Evolutionary conservation across 2,329 filamentous ascomycete species (phyloP).

Genomic region (Tolypocladium nubicola): DNA sequence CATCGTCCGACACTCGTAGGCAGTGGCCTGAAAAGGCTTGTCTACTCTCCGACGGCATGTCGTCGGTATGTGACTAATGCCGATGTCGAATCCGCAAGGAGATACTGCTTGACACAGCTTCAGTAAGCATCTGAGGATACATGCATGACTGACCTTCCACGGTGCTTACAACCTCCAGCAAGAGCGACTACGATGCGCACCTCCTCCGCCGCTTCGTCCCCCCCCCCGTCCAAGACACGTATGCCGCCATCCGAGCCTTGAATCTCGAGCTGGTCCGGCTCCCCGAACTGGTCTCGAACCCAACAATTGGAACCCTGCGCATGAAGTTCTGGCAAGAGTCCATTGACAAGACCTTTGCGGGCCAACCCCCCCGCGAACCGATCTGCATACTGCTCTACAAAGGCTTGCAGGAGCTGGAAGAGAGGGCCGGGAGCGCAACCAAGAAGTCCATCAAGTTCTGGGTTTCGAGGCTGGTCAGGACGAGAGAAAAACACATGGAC

Average conservation of each 20-base stretch:
- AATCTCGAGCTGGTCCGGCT: constrained; percentile 88
- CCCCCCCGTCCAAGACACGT: constrained; percentile 62
- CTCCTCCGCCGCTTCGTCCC: constrained; percentile 80
- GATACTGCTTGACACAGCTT: constrained; percentile 44
- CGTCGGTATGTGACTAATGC: constrained; percentile 38
- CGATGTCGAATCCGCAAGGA: constrained; percentile 41
- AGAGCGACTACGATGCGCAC: constrained; percentile 82
- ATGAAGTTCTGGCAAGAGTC: constrained; percentile 94
- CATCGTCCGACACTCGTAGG: constrained; percentile 23
- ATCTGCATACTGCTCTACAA: constrained; percentile 75
- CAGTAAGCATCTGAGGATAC: constrained; percentile 23
- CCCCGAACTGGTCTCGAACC: constrained; percentile 79
- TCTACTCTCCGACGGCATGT: constrained; percentile 12
- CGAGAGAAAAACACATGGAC: constrained; percentile 71
- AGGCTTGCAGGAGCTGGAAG: constrained; percentile 53
- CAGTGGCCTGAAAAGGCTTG: constrained; percentile 27
- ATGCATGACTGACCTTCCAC: accelerated
- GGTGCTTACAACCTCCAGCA: constrained; percentile 37
- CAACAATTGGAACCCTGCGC: constrained; percentile 78
- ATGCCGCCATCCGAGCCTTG: constrained; percentile 81
- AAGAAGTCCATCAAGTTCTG: constrained; percentile 55
- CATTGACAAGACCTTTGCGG: constrained; percentile 65
- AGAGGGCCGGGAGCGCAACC: constrained; percentile 27
- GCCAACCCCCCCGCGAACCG: constrained; percentile 76
- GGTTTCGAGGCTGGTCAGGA: constrained; percentile 67